A percentile compares a stretch with the other conserved stretches of the same genome.
Conservation (phyloP, 352 stramenopile genomes). For the Phytopythium cucurbitacearum region DNA sequence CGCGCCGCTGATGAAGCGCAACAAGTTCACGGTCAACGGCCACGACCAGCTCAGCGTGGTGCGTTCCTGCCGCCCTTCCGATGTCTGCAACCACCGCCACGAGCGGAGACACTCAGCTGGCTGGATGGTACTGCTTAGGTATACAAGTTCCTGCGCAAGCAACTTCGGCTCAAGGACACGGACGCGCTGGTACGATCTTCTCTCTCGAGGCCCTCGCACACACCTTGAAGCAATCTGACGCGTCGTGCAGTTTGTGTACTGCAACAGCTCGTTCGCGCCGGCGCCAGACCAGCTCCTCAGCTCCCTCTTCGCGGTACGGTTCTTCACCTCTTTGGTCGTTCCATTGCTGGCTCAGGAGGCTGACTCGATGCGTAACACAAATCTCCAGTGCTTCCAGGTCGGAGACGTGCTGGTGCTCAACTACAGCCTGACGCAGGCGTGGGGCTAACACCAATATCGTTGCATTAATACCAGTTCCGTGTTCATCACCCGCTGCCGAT, state of each 20-base stretch:
- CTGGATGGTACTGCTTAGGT: conserved; percentile 28
- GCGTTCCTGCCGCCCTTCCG: conserved; percentile 5
- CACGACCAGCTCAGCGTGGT: conserved; percentile 74
- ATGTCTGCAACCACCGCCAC: neutral
- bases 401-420: conserved; percentile 80
- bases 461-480: neutral
- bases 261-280: conserved; percentile 85
- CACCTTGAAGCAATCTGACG: conserved; percentile 3
- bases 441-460: conserved; percentile 41
- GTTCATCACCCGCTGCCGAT: conserved; percentile 27
- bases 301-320: conserved; percentile 63
- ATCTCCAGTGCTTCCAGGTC: conserved; percentile 69
- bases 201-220: neutral
- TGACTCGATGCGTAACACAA: neutral
- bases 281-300: conserved; percentile 75
- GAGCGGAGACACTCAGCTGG: neutral
- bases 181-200: conserved; percentile 51
- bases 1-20: conserved; percentile 83
- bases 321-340: neutral
- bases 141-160: conserved; percentile 84
- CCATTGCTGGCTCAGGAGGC: neutral
- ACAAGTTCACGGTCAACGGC: conserved; percentile 83
- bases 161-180: conserved; percentile 69
- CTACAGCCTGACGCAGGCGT: conserved; percentile 83
- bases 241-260: conserved; percentile 76